Evolutionary conservation across 768 basidiomycete genomes (phyloP).

Genomic region (Suillus variegatus): DNA sequence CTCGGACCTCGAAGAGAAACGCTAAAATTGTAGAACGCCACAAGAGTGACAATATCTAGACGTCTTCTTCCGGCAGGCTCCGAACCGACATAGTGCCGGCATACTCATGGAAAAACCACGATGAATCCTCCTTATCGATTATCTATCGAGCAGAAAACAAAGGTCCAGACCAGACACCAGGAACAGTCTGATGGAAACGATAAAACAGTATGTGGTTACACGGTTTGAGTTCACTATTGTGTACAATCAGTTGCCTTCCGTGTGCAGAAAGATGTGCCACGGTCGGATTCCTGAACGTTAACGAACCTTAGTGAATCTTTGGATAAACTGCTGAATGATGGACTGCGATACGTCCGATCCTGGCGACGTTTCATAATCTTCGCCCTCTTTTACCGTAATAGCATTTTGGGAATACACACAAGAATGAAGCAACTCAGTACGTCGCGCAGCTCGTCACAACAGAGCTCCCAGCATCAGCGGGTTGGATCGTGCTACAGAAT

Average conservation of each 20-base stretch:
- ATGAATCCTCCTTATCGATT: neutral
- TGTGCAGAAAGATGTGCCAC: neutral
- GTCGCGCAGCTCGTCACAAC: neutral
- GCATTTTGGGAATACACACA: neutral
- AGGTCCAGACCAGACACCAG: neutral
- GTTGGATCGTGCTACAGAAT: no score
- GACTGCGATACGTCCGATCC: neutral
- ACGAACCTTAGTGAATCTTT: neutral
- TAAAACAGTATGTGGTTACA: neutral
- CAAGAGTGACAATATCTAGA: neutral
- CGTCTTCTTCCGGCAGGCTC: neutral
- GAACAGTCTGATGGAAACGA: neutral
- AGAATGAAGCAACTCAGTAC: neutral
- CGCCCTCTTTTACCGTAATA: neutral
- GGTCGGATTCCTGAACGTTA: neutral
- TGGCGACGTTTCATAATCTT: neutral
- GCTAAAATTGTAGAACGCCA: neutral
- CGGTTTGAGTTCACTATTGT: neutral
- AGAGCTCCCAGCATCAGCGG: no score
- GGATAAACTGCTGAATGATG: neutral
- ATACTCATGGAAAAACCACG: neutral
- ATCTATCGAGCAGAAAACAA: neutral
- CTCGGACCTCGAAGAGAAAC: neutral
- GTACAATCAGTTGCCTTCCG: neutral
- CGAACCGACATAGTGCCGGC: neutral